These are phyloP conservation scores for Opeltia flavorubescens DNA, from an alignment of 495 filamentous ascomycete species.

Conservation along the genomic window DNA sequence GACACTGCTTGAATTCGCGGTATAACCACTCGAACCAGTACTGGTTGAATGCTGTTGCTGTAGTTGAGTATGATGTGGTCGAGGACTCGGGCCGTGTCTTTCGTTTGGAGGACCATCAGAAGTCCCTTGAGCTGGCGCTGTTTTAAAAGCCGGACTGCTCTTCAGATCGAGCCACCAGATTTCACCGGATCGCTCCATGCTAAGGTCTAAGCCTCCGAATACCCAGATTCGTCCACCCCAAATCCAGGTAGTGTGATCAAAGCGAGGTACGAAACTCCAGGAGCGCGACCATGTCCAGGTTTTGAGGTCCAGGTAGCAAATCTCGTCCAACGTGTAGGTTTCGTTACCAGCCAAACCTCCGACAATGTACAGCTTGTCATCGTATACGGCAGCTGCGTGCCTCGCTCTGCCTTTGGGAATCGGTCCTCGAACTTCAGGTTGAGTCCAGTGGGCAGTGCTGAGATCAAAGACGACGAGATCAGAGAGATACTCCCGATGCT, in stretches of 20 bases:
- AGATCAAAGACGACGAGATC: constrained; percentile 95
- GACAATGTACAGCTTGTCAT: constrained; percentile 89
- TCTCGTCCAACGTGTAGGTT: constrained; percentile 80
- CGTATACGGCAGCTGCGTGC: constrained; percentile 86
- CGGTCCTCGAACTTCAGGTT: constrained; percentile 70
- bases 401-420: constrained; percentile 79
- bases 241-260: constrained; percentile 86
- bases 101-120: constrained; percentile 30
- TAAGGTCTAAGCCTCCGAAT: constrained; percentile 84
- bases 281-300: constrained; percentile 95
- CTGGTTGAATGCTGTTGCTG: constrained; percentile 8
- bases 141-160: constrained; percentile 70
- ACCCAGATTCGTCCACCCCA: constrained; percentile 91
- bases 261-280: constrained; percentile 87
- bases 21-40: constrained; percentile 52
- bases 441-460: constrained; percentile 83
- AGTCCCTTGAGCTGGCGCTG: constrained; percentile 52
- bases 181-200: constrained; percentile 91
- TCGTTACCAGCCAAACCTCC: constrained; percentile 82
- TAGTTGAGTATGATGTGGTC: constrained; percentile 9
- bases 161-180: constrained; percentile 95
- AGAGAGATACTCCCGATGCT: constrained; percentile 86
- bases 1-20: constrained; percentile 77
- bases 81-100: constrained; percentile 8
- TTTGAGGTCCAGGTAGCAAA: constrained; percentile 91